phyloP scores from a whole-genome alignment of 805 yeast species.

The Spathaspora arborariae region DNA sequence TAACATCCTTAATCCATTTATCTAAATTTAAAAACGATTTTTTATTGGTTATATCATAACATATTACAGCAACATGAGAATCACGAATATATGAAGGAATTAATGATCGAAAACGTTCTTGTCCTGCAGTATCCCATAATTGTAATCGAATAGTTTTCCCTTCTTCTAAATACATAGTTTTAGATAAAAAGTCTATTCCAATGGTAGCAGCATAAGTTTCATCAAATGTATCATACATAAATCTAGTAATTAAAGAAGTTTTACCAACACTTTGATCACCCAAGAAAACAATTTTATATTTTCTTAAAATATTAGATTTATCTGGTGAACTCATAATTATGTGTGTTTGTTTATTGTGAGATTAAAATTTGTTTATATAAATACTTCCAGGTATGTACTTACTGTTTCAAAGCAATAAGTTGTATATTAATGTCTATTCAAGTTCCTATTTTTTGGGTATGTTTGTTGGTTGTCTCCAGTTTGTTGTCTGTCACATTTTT shows the following conservation, averaged over 20 bases:
- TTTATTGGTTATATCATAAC: constrained; percentile 86
- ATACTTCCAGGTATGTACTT: no score
- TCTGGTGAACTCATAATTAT: constrained; percentile 14
- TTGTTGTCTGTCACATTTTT: background rate
- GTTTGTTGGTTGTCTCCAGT: background rate
- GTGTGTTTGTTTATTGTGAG: background rate
- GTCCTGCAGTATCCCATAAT: constrained; percentile 98
- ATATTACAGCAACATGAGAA: constrained; percentile 94
- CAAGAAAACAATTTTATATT: constrained; percentile 86
- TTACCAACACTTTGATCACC: constrained; percentile 98
- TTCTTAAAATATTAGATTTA: constrained; percentile 44
- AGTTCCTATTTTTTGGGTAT: no score
- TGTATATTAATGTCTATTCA: no score
- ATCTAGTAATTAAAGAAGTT: constrained; percentile 92
- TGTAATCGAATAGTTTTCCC: constrained; percentile 87
- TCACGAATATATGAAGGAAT: constrained; percentile 96
- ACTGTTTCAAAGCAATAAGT: no score
- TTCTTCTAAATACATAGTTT: constrained; percentile 93
- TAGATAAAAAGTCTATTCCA: constrained; percentile 92
- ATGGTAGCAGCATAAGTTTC: constrained; percentile 96
- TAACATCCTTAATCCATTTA: constrained; percentile 94
- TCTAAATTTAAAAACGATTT: constrained; percentile 80
- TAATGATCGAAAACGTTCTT: constrained; percentile 89
- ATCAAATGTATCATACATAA: constrained; percentile 97
- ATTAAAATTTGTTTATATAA: no score